Evolutionary conservation across 495 filamentous ascomycete species (phyloP), one percentile per base, ranked within the genome.

Genomic region (Massariosphaeria phaeospora): DNA sequence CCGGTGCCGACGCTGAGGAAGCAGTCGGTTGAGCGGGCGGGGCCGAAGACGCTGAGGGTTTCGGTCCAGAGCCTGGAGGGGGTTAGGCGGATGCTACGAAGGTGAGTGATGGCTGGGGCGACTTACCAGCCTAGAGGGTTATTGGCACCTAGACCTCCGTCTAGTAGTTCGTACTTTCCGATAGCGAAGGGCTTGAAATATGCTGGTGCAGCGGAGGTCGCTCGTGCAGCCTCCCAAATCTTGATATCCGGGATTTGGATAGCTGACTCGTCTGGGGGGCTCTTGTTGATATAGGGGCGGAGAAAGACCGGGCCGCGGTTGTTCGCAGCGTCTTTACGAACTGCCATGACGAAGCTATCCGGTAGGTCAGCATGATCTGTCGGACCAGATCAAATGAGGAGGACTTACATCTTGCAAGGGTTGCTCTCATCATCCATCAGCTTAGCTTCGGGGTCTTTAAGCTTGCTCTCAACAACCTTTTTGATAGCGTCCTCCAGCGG

Each of bases 221-320:
- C 51, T 7, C 51, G 40, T 4, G 3, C 21, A 20, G 73, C 76
- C 56, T 79, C 59, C 72, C 72, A 79, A 3, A 78, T 72, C 17
- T 11, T 11, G 17, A 41, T 41, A 8, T 41, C 36, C 7, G 36
- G 36, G 17, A 41, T 9, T 20, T 12, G 17, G 36, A 7, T 8
- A 8, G 8, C 11, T 11, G 10, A 8, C 9, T 12, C 36, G 9
- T 18, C 17, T 17, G 36, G 36, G 30, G n/a, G 8, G 7, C 17
- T 41, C 8, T 9, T 20, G 17, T 18, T 9, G 11, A 41, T 41
- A 17, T 41, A 41, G 9, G 36, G 18, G 36, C 36, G 36, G 18
- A 41, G 36, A 17, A 41, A 41, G 36, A 41, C 36, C 11, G 36
- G 36, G 7, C 8, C 17, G 36, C 17, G 36, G 36, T 41, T 41